These are phyloP conservation scores for Backusella australiensis DNA, from an alignment of 192 early-diverging fungal species.

Conservation along the genomic window DNA sequence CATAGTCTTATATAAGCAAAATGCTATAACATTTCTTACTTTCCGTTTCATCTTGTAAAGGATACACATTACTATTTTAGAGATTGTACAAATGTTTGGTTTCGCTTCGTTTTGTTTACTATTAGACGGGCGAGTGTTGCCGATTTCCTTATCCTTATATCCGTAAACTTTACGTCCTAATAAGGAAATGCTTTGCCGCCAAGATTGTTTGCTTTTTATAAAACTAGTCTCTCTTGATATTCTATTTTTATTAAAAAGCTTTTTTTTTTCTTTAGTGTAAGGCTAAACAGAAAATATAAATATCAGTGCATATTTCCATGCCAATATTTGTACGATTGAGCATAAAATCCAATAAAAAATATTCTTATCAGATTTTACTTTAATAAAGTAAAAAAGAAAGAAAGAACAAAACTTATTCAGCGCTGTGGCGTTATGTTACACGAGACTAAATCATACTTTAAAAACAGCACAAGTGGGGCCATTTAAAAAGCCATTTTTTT, in stretches of 20 bases:
- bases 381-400: neutral
- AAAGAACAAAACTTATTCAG: neutral
- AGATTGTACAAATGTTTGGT: neutral
- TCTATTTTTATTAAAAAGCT: neutral
- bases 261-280: neutral
- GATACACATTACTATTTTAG: neutral
- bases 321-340: neutral
- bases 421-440: slow-evolving; percentile 2
- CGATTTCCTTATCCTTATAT: neutral
- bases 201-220: neutral
- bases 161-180: neutral
- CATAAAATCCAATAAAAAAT: neutral
- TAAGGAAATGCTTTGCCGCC: neutral
- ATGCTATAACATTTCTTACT: neutral
- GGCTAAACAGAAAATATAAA: neutral
- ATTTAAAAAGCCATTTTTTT: neutral
- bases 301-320: neutral
- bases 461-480: neutral
- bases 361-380: neutral
- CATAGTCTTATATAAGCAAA: neutral
- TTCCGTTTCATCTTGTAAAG: neutral
- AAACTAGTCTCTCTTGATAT: neutral
- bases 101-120: neutral
- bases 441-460: neutral
- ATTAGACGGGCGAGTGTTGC: neutral